phyloP scores from a whole-genome alignment of 805 yeast species.

The Metschnikowia peoriensis region DNA sequence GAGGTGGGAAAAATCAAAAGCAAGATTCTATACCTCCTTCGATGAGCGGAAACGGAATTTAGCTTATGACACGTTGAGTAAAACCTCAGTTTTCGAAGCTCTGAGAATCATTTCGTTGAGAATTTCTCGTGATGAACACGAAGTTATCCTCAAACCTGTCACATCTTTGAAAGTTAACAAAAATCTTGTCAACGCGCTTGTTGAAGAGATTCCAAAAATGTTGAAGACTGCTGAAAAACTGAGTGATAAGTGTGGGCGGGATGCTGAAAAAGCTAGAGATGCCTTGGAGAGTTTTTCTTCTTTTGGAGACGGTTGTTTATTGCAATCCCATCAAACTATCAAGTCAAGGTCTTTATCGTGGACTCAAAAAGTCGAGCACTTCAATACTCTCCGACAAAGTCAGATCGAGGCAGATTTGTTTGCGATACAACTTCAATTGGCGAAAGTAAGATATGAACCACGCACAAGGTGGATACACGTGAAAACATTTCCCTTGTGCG shows the following conservation, averaged over 20 bases:
- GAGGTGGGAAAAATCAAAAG: neutral
- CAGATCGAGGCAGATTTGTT: neutral
- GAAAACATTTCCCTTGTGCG: neutral
- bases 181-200: neutral
- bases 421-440: neutral
- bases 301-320: no score
- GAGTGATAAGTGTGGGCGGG: no score
- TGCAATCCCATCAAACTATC: no score
- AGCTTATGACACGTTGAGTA: neutral
- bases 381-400: no score
- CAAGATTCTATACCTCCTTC: neutral
- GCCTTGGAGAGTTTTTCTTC: no score
- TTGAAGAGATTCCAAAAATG: neutral
- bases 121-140: neutral
- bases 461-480: constrained; percentile 7
- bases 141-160: neutral
- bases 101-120: neutral
- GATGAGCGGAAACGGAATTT: neutral
- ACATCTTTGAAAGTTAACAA: neutral
- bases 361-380: no score
- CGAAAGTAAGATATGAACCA: neutral
- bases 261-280: no score
- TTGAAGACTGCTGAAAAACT: no score
- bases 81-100: neutral
- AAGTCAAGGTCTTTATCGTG: no score